Percentiles rank a stretch among this genome's conserved stretches.
phyloP scores from a whole-genome alignment of 1,139 yeast species.

The Lodderomyces beijingensis region DNA sequence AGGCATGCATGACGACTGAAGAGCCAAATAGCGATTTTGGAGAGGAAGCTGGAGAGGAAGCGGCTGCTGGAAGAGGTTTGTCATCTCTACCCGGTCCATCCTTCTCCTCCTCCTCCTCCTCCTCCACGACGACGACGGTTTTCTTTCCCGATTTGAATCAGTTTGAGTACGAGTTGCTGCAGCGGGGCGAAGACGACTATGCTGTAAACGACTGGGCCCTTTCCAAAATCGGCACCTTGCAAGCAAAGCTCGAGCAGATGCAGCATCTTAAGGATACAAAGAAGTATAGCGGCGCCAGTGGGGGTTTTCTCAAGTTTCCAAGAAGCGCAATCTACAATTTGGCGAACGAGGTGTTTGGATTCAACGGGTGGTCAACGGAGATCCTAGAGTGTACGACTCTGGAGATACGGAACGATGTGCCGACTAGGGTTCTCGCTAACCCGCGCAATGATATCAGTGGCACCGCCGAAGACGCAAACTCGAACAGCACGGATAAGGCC shows the following conservation, averaged over 20 bases:
- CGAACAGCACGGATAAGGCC: not conserved
- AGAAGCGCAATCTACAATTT: constrained; percentile 36
- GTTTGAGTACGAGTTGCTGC: not conserved
- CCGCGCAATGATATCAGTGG: not conserved
- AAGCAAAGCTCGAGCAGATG: constrained; percentile 27
- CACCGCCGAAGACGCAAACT: not conserved
- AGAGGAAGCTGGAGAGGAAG: no score
- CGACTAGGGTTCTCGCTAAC: not conserved
- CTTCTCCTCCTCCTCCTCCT: no score
- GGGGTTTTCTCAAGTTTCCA: constrained; percentile 12
- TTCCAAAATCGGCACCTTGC: constrained; percentile 32
- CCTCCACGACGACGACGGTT: no score
- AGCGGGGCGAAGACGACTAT: constrained; percentile 5
- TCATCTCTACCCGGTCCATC: no score
- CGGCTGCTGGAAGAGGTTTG: no score
- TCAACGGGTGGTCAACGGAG: constrained; percentile 60
- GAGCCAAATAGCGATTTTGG: no score
- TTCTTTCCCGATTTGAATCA: constrained; percentile 1
- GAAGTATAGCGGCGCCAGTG: constrained; percentile 5
- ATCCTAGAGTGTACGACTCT: constrained; percentile 22
- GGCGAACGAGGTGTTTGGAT: constrained; percentile 66
- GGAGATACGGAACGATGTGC: not conserved
- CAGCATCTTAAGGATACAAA: constrained; percentile 17
- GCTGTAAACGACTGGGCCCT: constrained; percentile 25
- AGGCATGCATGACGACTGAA: no score